Percentiles rank a stretch among this genome's conserved stretches.
phyloP scores from a whole-genome alignment of 129 eudicot genomes.

The Lactuca saligna region DNA sequence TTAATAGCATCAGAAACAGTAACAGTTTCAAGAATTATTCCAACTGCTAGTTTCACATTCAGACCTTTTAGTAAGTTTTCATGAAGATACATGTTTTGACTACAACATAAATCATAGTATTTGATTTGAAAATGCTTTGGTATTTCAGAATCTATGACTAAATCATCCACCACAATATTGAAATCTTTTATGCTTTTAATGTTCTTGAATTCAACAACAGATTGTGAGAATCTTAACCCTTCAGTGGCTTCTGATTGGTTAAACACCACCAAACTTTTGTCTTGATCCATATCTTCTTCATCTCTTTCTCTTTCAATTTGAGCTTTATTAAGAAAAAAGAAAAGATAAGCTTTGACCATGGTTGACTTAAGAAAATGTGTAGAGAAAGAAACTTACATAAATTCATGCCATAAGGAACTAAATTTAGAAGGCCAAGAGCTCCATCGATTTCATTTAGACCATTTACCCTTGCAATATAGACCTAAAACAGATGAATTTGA shows the following conservation, averaged over 20 bases:
- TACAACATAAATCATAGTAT: conserved; percentile 64
- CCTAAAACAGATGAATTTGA: conserved; percentile 28
- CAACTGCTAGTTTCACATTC: conserved; percentile 54
- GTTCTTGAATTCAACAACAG: conserved; percentile 38
- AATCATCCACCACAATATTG: conserved; percentile 51
- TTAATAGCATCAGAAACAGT: conserved; percentile 67
- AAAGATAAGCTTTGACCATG: background rate
- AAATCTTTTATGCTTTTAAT: conserved; percentile 46
- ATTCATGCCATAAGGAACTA: conserved; percentile 40
- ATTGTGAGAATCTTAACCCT: conserved; percentile 56
- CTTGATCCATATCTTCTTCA: conserved; percentile 13
- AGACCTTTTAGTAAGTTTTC: conserved; percentile 51
- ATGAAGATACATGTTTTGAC: conserved; percentile 62
- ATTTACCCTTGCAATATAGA: conserved; percentile 53
- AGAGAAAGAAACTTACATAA: conserved; percentile 35
- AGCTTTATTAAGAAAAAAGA: conserved; percentile 6
- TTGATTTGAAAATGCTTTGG: conserved; percentile 43
- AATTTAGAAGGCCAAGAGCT: conserved; percentile 51
- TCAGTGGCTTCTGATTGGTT: conserved; percentile 38
- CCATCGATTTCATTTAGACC: conserved; percentile 53
- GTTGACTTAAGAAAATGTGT: background rate
- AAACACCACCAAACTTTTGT: conserved; percentile 22
- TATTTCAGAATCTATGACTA: conserved; percentile 62
- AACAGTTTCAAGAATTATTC: conserved; percentile 58
- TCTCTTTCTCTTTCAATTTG: conserved; percentile 6